Evolutionary conservation across 305 asterid genomes (phyloP).

Genomic region (Withania somnifera): DNA sequence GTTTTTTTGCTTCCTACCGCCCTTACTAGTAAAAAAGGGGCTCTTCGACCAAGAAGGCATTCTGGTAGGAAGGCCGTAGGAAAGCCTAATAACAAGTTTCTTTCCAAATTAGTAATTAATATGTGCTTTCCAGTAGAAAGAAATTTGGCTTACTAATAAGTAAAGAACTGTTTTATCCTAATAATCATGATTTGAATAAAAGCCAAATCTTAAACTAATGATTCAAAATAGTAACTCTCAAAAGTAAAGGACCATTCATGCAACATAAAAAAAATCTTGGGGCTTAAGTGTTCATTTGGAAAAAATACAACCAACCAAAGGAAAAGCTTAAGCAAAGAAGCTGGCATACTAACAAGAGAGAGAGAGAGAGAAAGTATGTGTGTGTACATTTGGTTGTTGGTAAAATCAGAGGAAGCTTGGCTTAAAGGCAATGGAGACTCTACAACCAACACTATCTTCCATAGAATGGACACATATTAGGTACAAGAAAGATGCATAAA

Average conservation of each 20-base stretch:
- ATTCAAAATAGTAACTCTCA: background rate
- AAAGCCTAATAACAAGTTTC: background rate
- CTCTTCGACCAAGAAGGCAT: background rate
- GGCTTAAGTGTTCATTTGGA: background rate
- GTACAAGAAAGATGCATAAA: conserved; percentile 10
- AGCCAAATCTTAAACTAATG: background rate
- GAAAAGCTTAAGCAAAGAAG: conserved; percentile 4
- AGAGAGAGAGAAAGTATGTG: background rate
- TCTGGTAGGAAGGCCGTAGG: too few relatives aligned
- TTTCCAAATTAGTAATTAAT: background rate
- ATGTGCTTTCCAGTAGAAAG: background rate
- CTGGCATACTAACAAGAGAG: conserved; percentile 3
- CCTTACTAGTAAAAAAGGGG: too few relatives aligned
- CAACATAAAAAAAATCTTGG: background rate
- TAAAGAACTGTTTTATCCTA: background rate
- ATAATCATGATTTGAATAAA: background rate
- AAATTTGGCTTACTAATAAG: background rate
- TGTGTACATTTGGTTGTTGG: conserved; percentile 26
- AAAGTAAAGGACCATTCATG: background rate
- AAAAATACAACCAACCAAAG: background rate
- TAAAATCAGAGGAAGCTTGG: conserved; percentile 54
- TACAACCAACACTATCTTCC: conserved; percentile 62
- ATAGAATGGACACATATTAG: conserved; percentile 14
- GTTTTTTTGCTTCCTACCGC: too few relatives aligned
- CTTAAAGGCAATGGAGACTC: conserved; percentile 98